These are phyloP conservation scores for Mortierella polycephala DNA, from an alignment of 371 early-diverging fungal species.

Conservation along the genomic window DNA sequence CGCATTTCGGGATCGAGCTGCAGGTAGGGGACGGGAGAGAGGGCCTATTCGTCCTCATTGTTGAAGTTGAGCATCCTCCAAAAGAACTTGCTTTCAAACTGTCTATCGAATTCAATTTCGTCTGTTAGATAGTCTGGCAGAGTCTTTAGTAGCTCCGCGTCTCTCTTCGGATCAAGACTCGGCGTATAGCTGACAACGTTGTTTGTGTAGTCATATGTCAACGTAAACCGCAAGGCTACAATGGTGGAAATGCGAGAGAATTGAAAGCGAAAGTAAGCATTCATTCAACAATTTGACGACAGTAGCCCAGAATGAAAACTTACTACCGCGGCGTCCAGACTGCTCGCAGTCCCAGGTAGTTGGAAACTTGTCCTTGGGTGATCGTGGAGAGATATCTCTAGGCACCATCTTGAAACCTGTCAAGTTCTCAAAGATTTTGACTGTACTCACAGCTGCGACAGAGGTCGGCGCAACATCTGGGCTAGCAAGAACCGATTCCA, in stretches of 20 bases:
- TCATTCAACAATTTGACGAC: neutral
- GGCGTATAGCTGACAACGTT: constrained; percentile 27
- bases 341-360: constrained; percentile 48
- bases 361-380: constrained; percentile 17
- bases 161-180: constrained; percentile 16
- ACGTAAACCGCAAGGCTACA: constrained; percentile 34
- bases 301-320: constrained; percentile 6
- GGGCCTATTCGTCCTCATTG: constrained; percentile 14
- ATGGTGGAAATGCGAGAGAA: neutral
- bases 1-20: too few species aligned
- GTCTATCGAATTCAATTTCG: constrained; percentile 35
- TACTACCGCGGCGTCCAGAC: constrained; percentile 44
- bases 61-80: constrained; percentile 46
- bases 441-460: constrained; percentile 14
- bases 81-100: constrained; percentile 44
- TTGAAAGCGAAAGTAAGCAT: neutral
- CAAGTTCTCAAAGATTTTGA: constrained; percentile 37
- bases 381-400: constrained; percentile 18
- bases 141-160: constrained; percentile 16
- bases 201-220: constrained; percentile 28
- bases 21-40: neutral
- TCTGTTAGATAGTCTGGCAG: constrained; percentile 45
- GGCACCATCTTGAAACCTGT: constrained; percentile 38
- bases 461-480: constrained; percentile 31
- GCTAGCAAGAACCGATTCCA: constrained; percentile 37